A percentile compares a stretch with the other conserved stretches of the same genome.
These are phyloP conservation scores for Cercospora beticola DNA, from an alignment of 2,329 filamentous ascomycete species.

Conservation along the genomic window DNA sequence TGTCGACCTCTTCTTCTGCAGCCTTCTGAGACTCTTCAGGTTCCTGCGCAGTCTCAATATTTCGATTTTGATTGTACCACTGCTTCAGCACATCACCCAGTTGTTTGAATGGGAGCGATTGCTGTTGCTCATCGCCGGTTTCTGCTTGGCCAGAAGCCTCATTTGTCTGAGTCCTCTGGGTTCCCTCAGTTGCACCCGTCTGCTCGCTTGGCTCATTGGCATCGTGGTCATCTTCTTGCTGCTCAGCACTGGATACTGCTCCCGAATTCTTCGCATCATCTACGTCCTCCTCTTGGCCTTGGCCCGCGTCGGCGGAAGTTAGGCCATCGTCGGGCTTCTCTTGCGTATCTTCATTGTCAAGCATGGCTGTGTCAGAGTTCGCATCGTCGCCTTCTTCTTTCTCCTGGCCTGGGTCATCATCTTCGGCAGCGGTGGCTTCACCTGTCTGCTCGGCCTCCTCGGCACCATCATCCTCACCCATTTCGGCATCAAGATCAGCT, in stretches of 20 bases:
- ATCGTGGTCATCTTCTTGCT: slow-evolving; percentile 26
- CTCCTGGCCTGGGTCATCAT: slow-evolving; percentile 39
- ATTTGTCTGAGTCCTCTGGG: slow-evolving; percentile 22
- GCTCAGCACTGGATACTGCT: slow-evolving; percentile 44
- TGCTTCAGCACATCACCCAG: slow-evolving; percentile 88
- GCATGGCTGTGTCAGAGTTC: slow-evolving; percentile 47
- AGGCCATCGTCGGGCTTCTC: slow-evolving; percentile 49
- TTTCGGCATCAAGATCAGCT: slow-evolving; percentile 28
- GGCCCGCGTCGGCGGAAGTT: slow-evolving; percentile 45
- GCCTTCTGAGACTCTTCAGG: slow-evolving; percentile 54
- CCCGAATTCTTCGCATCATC: slow-evolving; percentile 40
- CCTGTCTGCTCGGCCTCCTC: slow-evolving; percentile 29
- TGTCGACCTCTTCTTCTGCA: slow-evolving; percentile 54
- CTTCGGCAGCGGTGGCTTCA: slow-evolving; percentile 32
- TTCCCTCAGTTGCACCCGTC: slow-evolving; percentile 28
- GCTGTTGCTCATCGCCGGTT: slow-evolving; percentile 17
- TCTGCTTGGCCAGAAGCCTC: slow-evolving; percentile 23
- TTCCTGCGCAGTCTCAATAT: slow-evolving; percentile 64
- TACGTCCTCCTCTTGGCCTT: slow-evolving; percentile 42
- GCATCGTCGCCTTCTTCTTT: slow-evolving; percentile 41
- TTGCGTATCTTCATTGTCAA: slow-evolving; percentile 33
- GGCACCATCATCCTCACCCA: slow-evolving; percentile 24
- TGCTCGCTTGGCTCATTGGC: slow-evolving; percentile 27
- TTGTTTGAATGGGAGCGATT: slow-evolving; percentile 80
- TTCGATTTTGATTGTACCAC: slow-evolving; percentile 85